A percentile compares a stretch with the other conserved stretches of the same genome.
Conservation (phyloP, 1,284 basidiomycete species). For the Kalmanozyma brasiliensis region DNA sequence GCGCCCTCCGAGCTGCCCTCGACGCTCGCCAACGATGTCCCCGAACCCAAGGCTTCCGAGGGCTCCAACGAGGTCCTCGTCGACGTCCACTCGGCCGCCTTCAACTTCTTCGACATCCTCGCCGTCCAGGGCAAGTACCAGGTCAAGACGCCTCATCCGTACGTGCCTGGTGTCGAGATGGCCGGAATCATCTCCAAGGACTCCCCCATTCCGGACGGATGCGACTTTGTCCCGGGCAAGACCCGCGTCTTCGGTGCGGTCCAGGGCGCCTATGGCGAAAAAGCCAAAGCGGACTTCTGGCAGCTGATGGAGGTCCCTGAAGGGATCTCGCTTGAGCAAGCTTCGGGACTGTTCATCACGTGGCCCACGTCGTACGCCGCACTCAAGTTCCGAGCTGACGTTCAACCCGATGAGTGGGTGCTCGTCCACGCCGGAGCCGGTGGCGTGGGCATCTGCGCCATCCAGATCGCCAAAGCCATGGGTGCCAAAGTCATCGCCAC, state of each 20-base stretch:
- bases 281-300: slow-evolving; percentile 61
- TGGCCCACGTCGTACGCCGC: slow-evolving; percentile 65
- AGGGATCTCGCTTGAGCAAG: slow-evolving; percentile 76
- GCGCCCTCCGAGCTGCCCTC: slow-evolving; percentile 50
- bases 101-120: slow-evolving; percentile 64
- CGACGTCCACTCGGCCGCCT: slow-evolving; percentile 69
- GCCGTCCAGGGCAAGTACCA: slow-evolving; percentile 61
- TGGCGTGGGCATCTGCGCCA: slow-evolving; percentile 82
- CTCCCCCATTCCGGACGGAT: slow-evolving; percentile 84
- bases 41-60: slow-evolving; percentile 43
- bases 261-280: slow-evolving; percentile 82
- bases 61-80: slow-evolving; percentile 54
- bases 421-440: slow-evolving; percentile 70
- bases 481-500: slow-evolving; percentile 63
- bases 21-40: slow-evolving; percentile 43
- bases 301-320: slow-evolving; percentile 75
- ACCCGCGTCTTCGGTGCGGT: slow-evolving; percentile 89
- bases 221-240: slow-evolving; percentile 80
- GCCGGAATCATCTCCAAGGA: slow-evolving; percentile 79
- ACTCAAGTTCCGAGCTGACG: slow-evolving; percentile 51
- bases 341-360: slow-evolving; percentile 69
- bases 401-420: slow-evolving; percentile 56
- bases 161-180: slow-evolving; percentile 73
- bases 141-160: slow-evolving; percentile 62
- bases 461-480: slow-evolving; percentile 63